A percentile compares a stretch with the other conserved stretches of the same genome.
These are phyloP conservation scores for Ichthyophthirius multifiliis DNA, from an alignment of 169 alveolate species.

Conservation along the genomic window DNA sequence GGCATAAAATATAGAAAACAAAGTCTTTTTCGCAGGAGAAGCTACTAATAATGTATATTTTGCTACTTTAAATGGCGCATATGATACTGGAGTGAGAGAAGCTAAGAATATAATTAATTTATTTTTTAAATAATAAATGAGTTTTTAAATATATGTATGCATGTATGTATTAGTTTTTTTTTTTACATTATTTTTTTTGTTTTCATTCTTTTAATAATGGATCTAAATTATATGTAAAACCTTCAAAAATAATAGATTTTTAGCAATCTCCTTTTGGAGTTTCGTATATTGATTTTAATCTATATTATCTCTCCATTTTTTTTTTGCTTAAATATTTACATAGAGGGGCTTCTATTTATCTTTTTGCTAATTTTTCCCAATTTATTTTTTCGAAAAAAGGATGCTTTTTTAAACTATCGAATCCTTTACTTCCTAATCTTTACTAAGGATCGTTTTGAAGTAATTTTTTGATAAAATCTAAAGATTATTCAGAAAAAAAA, in stretches of 20 bases:
- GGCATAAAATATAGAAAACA: neutral
- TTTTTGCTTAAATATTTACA: neutral
- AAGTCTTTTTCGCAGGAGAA: neutral
- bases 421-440: neutral
- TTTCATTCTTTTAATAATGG: too few relatives aligned
- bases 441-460: neutral
- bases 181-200: too few relatives aligned
- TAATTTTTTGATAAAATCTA: neutral
- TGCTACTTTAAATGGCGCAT: neutral
- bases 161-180: too few relatives aligned
- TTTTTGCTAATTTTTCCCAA: neutral
- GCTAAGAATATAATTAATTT: neutral
- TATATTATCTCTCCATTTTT: too few relatives aligned
- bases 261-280: too few relatives aligned
- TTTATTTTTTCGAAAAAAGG: slow-evolving; percentile 1
- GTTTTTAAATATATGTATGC: too few relatives aligned
- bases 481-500: neutral
- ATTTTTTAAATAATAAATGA: too few relatives aligned
- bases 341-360: neutral
- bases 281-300: too few relatives aligned
- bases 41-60: neutral
- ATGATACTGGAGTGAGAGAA: neutral
- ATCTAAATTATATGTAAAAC: too few relatives aligned
- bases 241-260: too few relatives aligned
- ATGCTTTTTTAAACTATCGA: neutral